Base-by-base conservation (phyloP, 352 stramenopile genomes). In the Phytopythium boreale region DNA sequence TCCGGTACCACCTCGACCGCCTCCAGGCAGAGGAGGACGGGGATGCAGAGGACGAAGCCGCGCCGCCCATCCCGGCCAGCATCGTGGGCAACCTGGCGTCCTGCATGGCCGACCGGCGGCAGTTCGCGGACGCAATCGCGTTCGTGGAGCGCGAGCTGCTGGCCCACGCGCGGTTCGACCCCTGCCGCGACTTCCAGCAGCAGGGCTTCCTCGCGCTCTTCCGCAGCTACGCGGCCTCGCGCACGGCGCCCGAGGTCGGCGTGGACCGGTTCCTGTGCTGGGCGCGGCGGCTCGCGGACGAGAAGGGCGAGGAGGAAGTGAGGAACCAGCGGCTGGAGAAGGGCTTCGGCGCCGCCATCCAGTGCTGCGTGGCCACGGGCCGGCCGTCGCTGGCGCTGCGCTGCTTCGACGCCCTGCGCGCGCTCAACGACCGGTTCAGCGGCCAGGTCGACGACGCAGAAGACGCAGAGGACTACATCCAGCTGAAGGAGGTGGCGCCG, bases 311-410 rank as follows among this genome's bases (percentile, higher is more conserved):
- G 34, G 37, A 69, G 34, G 26, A 17, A 49, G n/a, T 66, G 34
- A 50, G 57, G 47, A 14, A 15, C 15, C 69, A 75, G 27, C 59
- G 74, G 56, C 76, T 88, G 24, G 79, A 89, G 63, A 66, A 71
- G 46, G 80, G 83, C 27, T 86, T 93, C 56, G 84, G 84, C 22
- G 78, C 82, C n/a, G 82, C 68, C 17, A 89, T 93, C 53, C 82
- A 91, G 68, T 78, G 72, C 56, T 89, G 82, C 62, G 68, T 90
- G 44, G 52, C 66, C 44, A 67, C 62, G 3, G 64, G 77, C 37
- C 68, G 83, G 31, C 74, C 71, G 46, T 66, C 79, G 22, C 31
- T 88, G 52, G 84, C 75, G 15, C 66, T 92, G 51, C 77, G 83
- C 19, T 87, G 80, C 61, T 86, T 70, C 58, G 61, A 83, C 52